A percentile compares a stretch with the other conserved stretches of the same genome.
Evolutionary conservation across 768 basidiomycete species (phyloP).

Genomic region (Hygrophorus pudorinus): DNA sequence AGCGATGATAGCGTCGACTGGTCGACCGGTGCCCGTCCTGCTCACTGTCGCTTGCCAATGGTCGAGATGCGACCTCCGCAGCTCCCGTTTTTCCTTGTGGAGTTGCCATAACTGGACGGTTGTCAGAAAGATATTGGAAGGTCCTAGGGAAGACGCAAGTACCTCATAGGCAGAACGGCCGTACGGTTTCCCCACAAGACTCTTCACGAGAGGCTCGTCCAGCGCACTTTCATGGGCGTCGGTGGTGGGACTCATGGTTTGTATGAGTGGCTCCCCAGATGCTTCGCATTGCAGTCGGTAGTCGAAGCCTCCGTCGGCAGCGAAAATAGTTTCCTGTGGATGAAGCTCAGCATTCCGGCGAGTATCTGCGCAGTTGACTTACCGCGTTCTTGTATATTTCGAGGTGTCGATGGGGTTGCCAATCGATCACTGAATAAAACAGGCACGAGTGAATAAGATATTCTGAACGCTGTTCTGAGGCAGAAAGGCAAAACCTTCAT

Average conservation of each 20-base stretch:
- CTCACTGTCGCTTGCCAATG: constrained; percentile 46
- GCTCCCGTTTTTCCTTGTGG: constrained; percentile 37
- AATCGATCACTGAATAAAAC: constrained; percentile 45
- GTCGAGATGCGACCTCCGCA: constrained; percentile 52
- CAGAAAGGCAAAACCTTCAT: constrained; percentile 24
- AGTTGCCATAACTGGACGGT: constrained; percentile 49
- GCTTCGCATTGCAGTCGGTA: constrained; percentile 29
- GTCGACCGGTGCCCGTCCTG: constrained; percentile 52
- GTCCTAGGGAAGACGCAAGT: constrained; percentile 9
- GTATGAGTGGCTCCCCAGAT: constrained; percentile 49
- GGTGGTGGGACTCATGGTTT: constrained; percentile 35
- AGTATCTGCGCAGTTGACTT: constrained; percentile 4
- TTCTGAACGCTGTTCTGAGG: constrained; percentile 29
- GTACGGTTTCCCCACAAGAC: constrained; percentile 33
- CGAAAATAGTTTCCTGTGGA: constrained; percentile 37
- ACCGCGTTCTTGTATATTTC: constrained; percentile 39
- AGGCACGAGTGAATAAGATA: too few relatives aligned
- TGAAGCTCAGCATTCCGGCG: constrained; percentile 3
- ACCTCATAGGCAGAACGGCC: constrained; percentile 35
- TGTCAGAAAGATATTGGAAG: constrained; percentile 1
- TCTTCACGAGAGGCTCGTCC: constrained; percentile 33
- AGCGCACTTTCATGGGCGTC: constrained; percentile 17
- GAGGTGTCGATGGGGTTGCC: constrained; percentile 45
- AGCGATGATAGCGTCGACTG: constrained; percentile 64
- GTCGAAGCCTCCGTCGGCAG: constrained; percentile 43